phyloP scores from a whole-genome alignment of 2,329 filamentous ascomycete species.

The Monosporascus cannonballus region DNA sequence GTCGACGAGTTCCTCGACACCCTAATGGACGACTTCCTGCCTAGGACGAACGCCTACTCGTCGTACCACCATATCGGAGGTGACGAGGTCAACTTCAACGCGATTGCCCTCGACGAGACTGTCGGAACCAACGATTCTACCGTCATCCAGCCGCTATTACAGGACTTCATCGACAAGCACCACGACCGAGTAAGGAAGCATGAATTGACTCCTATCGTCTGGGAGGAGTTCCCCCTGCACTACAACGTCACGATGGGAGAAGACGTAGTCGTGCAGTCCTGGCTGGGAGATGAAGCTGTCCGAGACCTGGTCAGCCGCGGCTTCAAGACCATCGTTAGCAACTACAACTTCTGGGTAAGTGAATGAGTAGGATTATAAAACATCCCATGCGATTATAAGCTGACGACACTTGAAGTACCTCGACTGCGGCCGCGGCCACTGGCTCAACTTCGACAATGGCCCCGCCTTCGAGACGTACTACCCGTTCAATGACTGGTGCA shows the following conservation, averaged over 20 bases:
- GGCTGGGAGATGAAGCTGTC: conserved; percentile 61
- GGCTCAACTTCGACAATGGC: conserved; percentile 64
- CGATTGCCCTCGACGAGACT: conserved; percentile 67
- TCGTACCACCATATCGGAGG: conserved; percentile 81
- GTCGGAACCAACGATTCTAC: conserved; percentile 59
- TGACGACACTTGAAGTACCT: conserved; percentile 53
- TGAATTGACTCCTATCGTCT: conserved; percentile 69
- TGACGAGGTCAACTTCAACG: conserved; percentile 76
- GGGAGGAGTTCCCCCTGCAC: conserved; percentile 78
- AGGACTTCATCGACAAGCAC: conserved; percentile 67
- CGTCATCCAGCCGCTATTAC: conserved; percentile 68
- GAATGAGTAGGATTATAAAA: background rate
- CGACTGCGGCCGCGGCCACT: conserved; percentile 76
- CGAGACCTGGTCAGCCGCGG: conserved; percentile 54
- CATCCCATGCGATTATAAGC: background rate
- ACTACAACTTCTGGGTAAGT: conserved; percentile 71
- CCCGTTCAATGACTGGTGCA: conserved; percentile 78
- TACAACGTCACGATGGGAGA: conserved; percentile 70
- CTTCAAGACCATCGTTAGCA: conserved; percentile 66
- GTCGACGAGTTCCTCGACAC: conserved; percentile 68
- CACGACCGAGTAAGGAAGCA: conserved; percentile 58
- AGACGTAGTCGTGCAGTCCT: conserved; percentile 73
- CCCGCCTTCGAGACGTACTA: conserved; percentile 45
- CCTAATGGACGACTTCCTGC: conserved; percentile 70
- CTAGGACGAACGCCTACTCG: conserved; percentile 62